Evolutionary conservation across 331 rosid species (phyloP).

Genomic region (Arachis monticola): DNA sequence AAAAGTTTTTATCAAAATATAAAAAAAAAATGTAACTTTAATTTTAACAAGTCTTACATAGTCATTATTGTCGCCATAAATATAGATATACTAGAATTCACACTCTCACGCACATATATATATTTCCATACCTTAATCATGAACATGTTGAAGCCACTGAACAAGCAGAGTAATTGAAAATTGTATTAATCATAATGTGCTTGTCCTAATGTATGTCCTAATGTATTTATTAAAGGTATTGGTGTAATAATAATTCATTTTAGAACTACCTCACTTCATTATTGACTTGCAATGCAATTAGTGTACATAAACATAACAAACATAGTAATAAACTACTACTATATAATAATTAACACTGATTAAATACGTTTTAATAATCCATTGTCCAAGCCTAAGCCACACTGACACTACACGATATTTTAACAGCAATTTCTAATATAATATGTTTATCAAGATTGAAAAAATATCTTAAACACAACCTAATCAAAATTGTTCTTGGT

Average conservation of each 20-base stretch:
- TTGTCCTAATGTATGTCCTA: constrained; percentile 1
- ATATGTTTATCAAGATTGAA: background rate
- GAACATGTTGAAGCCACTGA: background rate
- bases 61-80: no score
- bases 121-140: background rate
- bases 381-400: constrained; percentile 16
- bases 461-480: background rate
- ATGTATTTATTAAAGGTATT: background rate
- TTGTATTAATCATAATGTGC: background rate
- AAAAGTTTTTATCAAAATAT: no score
- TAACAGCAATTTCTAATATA: constrained; percentile 1
- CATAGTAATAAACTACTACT: background rate
- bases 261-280: constrained; percentile 18
- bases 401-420: background rate
- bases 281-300: constrained; percentile 13
- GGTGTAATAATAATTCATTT: background rate
- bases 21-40: no score
- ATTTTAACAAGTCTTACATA: no score
- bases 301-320: background rate
- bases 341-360: background rate
- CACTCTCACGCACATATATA: background rate
- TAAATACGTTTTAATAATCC: background rate
- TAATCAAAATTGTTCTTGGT: constrained; percentile 2
- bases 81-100: no score
- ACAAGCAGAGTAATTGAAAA: background rate